Percentiles rank a stretch among this genome's conserved stretches.
Conservation (phyloP, 805 yeast species). For the Metschnikowia cubensis region DNA sequence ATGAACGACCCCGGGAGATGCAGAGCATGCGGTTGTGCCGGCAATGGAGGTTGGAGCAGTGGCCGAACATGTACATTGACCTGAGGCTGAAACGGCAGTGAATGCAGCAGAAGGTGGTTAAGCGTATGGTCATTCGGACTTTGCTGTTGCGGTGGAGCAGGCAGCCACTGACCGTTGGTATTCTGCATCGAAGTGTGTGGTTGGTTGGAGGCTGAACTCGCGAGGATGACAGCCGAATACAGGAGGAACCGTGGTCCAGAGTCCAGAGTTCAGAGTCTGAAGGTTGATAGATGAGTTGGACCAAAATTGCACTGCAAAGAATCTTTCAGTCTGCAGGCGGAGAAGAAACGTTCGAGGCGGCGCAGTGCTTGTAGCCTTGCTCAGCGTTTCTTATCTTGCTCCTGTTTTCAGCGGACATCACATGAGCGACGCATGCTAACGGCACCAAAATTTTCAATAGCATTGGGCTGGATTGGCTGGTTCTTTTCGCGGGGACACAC, state of each 20-base stretch:
- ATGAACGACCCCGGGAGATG: neutral
- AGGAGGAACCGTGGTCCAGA: neutral
- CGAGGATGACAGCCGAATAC: neutral
- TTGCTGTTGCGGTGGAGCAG: neutral
- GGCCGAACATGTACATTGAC: neutral
- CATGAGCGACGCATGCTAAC: neutral
- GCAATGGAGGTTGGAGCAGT: constrained; percentile 2
- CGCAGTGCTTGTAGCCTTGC: neutral
- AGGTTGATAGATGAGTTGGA: neutral
- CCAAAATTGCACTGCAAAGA: constrained; percentile 2
- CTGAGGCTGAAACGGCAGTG: constrained; percentile 1
- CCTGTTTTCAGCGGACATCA: neutral
- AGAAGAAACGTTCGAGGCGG: neutral
- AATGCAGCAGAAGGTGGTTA: neutral
- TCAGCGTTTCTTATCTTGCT: neutral
- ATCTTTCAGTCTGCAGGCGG: constrained; percentile 1
- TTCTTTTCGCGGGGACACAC: neutral
- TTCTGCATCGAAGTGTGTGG: neutral
- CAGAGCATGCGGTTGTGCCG: neutral
- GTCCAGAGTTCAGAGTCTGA: neutral
- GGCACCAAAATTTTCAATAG: neutral
- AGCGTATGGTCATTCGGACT: neutral
- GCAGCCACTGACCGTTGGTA: neutral
- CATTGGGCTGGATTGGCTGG: neutral
- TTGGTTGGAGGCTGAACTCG: neutral